Evolutionary conservation across 345 rosid genomes (phyloP).

Genomic region (Sonneratia caseolaris): DNA sequence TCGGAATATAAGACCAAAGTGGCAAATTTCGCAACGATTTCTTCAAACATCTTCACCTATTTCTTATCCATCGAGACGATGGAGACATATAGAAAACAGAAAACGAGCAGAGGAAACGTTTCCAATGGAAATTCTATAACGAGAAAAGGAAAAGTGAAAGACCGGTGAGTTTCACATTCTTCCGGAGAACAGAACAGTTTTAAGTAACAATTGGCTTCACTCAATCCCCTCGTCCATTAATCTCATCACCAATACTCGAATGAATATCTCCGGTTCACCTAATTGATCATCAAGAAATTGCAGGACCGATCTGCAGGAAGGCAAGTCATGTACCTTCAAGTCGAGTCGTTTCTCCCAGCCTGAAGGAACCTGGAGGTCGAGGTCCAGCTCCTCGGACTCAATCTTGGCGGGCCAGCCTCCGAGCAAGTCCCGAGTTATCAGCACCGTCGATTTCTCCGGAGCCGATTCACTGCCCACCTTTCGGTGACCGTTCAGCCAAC

Average conservation of each 20-base stretch:
- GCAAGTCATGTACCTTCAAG: slow-evolving; percentile 42
- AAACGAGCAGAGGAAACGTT: background rate
- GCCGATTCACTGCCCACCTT: slow-evolving; percentile 19
- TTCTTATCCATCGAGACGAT: background rate
- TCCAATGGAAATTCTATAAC: background rate
- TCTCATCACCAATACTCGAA: no score
- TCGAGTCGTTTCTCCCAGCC: slow-evolving; percentile 95
- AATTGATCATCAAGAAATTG: background rate
- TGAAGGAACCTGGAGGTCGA: slow-evolving; percentile 71
- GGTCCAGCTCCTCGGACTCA: slow-evolving; percentile 69
- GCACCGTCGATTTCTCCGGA: slow-evolving; percentile 31
- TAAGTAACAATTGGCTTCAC: no score
- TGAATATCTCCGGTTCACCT: background rate
- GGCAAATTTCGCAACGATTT: background rate
- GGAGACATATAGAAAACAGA: background rate
- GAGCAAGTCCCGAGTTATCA: slow-evolving; percentile 71
- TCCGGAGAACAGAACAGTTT: background rate
- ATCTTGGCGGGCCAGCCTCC: slow-evolving; percentile 20
- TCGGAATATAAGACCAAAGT: background rate
- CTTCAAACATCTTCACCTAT: background rate
- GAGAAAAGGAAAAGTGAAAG: no score
- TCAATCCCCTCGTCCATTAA: no score
- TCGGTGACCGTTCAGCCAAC: slow-evolving; percentile 28
- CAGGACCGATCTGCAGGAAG: background rate
- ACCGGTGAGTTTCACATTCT: no score